These are phyloP conservation scores for Fraxinus americana DNA, from an alignment of 257 asterid species.

Conservation along the genomic window DNA sequence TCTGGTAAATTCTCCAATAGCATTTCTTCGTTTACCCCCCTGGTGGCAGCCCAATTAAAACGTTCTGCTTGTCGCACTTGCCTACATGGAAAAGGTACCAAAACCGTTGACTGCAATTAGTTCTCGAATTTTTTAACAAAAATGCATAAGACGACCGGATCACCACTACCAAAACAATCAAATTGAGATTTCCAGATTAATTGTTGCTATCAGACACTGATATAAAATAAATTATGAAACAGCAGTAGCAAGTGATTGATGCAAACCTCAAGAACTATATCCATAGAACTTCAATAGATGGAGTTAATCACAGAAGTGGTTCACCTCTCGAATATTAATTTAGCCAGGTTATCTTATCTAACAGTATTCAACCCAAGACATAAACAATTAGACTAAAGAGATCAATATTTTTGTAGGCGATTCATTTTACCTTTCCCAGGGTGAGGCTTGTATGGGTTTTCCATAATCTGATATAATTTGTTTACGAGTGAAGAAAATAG, in stretches of 20 bases:
- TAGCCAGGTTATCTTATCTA: neutral
- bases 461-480: no score
- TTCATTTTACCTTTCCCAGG: neutral
- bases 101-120: neutral
- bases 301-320: neutral
- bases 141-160: neutral
- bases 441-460: neutral
- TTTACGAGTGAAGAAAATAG: neutral
- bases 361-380: neutral
- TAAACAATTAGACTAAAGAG: neutral
- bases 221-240: neutral
- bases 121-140: neutral
- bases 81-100: conserved; percentile 39
- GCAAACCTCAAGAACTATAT: neutral
- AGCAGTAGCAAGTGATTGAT: neutral
- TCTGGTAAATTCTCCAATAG: conserved; percentile 91
- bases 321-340: neutral
- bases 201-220: neutral
- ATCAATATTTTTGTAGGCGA: neutral
- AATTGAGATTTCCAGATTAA: neutral
- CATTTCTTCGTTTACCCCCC: conserved; percentile 88
- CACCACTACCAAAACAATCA: neutral
- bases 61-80: conserved; percentile 81
- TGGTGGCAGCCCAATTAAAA: conserved; percentile 88
- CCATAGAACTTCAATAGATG: neutral